These are phyloP conservation scores for Earliella scabrosa DNA, from an alignment of 1,284 basidiomycete species.

Conservation along the genomic window DNA sequence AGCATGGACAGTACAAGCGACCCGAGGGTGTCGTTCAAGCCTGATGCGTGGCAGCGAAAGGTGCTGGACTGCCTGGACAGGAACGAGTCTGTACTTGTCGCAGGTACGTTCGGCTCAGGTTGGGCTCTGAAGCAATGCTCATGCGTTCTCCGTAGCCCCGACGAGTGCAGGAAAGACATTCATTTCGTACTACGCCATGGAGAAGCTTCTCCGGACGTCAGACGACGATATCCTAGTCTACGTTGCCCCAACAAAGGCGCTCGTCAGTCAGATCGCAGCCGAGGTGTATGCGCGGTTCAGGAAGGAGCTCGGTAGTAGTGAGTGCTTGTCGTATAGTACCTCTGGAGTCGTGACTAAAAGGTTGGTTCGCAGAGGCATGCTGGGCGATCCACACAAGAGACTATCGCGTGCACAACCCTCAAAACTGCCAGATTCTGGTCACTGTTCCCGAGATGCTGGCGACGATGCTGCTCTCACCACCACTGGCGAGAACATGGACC, in stretches of 20 bases:
- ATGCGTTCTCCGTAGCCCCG: conserved; percentile 47
- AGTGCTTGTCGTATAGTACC: not conserved
- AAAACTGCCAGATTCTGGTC: conserved; percentile 71
- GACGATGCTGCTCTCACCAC: conserved; percentile 70
- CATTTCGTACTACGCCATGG: conserved; percentile 79
- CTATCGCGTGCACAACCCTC: conserved; percentile 63
- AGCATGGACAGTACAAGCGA: conserved; percentile 67
- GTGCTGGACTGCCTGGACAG: conserved; percentile 68
- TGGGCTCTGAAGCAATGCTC: not conserved
- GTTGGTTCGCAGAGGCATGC: conserved; percentile 43
- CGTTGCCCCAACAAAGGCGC: conserved; percentile 74
- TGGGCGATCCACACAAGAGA: conserved; percentile 77
- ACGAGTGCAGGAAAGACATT: conserved; percentile 78
- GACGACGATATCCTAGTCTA: conserved; percentile 74
- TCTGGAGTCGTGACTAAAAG: not conserved
- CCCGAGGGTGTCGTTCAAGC: conserved; percentile 61
- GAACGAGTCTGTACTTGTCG: conserved; percentile 63
- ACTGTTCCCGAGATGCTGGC: conserved; percentile 73
- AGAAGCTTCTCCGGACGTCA: conserved; percentile 59
- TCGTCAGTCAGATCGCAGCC: conserved; percentile 70
- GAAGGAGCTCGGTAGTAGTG: conserved; percentile 58
- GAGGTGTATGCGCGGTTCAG: conserved; percentile 73
- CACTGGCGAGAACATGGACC: conserved; percentile 62
- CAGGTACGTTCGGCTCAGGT: conserved; percentile 46
- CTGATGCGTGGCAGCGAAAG: conserved; percentile 71